A percentile compares a stretch with the other conserved stretches of the same genome.
Evolutionary conservation across 1,284 basidiomycete species (phyloP).

Genomic region (Fistulina hepatica): DNA sequence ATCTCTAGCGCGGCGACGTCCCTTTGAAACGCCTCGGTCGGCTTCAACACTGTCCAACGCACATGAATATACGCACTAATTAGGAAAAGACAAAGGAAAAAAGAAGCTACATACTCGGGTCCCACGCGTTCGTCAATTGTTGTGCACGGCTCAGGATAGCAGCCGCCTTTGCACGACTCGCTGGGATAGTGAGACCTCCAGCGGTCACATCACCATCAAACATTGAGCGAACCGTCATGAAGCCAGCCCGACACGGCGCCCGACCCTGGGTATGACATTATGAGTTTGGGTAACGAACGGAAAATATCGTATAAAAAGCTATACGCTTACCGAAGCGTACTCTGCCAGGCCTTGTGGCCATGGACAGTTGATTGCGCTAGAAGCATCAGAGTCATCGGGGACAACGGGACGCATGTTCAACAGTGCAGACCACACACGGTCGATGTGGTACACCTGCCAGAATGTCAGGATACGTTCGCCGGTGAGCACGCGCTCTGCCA

Average conservation of each 20-base stretch:
- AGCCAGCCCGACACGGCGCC: slow-evolving; percentile 35
- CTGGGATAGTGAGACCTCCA: slow-evolving; percentile 48
- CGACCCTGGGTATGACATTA: slow-evolving; percentile 35
- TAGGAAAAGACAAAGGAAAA: slow-evolving; percentile 6
- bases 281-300: background rate
- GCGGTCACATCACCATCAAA: slow-evolving; percentile 44
- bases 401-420: slow-evolving; percentile 44
- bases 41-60: slow-evolving; percentile 26
- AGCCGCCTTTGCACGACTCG: slow-evolving; percentile 64
- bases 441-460: slow-evolving; percentile 61
- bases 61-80: slow-evolving; percentile 7
- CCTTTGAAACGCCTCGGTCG: slow-evolving; percentile 38
- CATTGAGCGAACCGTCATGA: slow-evolving; percentile 51
- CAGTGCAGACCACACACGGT: slow-evolving; percentile 60
- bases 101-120: slow-evolving; percentile 34
- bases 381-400: slow-evolving; percentile 35
- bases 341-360: slow-evolving; percentile 54
- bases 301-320: slow-evolving; percentile 5
- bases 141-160: slow-evolving; percentile 59
- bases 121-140: slow-evolving; percentile 47
- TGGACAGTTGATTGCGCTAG: slow-evolving; percentile 45
- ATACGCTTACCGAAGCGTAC: slow-evolving; percentile 41
- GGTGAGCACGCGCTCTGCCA: slow-evolving; percentile 42
- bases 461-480: slow-evolving; percentile 58
- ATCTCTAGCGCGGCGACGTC: slow-evolving; percentile 52